Percentiles rank a stretch among this genome's conserved stretches.
Conservation (phyloP, 345 rosid genomes). For the Draba incana region DNA sequence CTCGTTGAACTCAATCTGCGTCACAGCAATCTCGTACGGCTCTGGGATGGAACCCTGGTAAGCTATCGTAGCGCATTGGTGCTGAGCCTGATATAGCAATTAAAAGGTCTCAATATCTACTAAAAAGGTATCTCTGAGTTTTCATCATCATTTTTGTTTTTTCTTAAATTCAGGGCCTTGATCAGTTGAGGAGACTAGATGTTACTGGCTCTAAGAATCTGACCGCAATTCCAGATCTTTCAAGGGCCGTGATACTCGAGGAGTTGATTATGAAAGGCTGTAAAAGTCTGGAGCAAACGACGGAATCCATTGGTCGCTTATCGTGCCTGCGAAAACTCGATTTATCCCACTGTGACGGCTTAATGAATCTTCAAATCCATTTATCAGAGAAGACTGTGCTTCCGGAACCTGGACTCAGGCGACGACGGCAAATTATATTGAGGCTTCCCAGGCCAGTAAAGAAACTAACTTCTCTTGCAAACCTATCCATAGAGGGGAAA, state of each 20-base stretch:
- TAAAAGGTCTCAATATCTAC: neutral
- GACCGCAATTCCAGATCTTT: slow-evolving; percentile 15
- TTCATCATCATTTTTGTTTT: neutral
- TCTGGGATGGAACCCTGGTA: slow-evolving; percentile 29
- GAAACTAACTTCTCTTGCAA: slow-evolving; percentile 7
- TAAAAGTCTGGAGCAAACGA: neutral
- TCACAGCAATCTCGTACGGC: slow-evolving; percentile 12
- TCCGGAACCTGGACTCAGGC: neutral
- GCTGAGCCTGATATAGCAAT: neutral
- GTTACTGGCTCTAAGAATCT: slow-evolving; percentile 31
- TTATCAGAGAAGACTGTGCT: slow-evolving; percentile 20
- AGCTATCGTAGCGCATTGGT: neutral
- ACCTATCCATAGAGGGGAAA: slow-evolving; percentile 24
- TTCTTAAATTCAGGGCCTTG: slow-evolving; percentile 3
- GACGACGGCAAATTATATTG: slow-evolving; percentile 8
- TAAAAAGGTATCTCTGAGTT: neutral
- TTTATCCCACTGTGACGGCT: slow-evolving; percentile 28
- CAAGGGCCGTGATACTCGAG: neutral
- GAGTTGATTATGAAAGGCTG: slow-evolving; percentile 27
- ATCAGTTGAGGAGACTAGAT: slow-evolving; percentile 19
- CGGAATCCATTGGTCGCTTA: slow-evolving; percentile 14
- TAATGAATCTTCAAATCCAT: slow-evolving; percentile 12
- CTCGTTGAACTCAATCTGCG: slow-evolving; percentile 20
- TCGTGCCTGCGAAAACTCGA: slow-evolving; percentile 16
- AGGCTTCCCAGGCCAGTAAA: slow-evolving; percentile 14